Conservation (phyloP, 257 asterid species). For the Nicotiana otophora region DNA sequence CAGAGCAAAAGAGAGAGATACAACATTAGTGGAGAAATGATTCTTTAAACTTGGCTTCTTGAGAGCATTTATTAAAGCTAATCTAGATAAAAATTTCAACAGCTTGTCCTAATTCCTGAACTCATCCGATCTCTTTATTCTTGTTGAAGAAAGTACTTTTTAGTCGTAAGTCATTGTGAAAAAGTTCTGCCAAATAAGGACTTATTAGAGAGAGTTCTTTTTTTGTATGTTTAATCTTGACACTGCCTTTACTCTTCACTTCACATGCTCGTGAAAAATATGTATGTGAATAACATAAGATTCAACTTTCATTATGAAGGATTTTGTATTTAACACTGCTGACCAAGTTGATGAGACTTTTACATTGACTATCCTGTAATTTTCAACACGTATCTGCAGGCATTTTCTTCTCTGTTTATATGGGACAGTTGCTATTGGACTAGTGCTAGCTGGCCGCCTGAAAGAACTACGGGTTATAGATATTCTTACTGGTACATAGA, state of each 20-base stretch:
- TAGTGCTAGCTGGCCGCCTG: constrained; percentile 84
- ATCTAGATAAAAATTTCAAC: not conserved
- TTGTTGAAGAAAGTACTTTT: not conserved
- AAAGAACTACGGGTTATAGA: constrained; percentile 61
- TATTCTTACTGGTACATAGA: constrained; percentile 72
- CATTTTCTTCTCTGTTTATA: constrained; percentile 83
- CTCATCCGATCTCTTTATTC: not conserved
- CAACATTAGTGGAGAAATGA: no score
- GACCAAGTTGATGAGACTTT: not conserved
- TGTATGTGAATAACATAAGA: not conserved
- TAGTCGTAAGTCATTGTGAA: not conserved
- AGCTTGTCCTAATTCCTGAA: not conserved
- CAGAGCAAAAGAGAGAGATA: not conserved
- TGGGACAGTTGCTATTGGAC: constrained; percentile 64
- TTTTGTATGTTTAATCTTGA: not conserved
- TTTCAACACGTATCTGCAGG: constrained; percentile 46
- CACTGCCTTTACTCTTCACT: not conserved
- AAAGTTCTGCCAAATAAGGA: not conserved
- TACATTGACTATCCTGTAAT: not conserved
- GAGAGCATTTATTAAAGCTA: not conserved
- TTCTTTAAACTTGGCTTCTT: not conserved
- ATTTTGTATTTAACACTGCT: not conserved
- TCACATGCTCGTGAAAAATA: not conserved
- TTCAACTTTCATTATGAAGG: not conserved
- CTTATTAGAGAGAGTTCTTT: not conserved